phyloP scores from a whole-genome alignment of 768 basidiomycete genomes.

The Calocybe cyanea region DNA sequence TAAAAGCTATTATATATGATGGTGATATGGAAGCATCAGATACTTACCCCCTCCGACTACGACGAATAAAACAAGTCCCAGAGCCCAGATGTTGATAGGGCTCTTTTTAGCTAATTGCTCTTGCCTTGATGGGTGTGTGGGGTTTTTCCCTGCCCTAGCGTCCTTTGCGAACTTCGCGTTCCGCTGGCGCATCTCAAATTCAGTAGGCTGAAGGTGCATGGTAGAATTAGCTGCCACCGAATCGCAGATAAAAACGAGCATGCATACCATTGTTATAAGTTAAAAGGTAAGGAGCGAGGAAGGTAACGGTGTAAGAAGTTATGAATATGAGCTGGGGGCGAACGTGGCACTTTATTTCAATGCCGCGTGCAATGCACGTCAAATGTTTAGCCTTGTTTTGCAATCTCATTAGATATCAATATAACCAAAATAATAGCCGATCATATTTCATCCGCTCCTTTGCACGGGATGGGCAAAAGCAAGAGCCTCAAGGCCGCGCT shows the following conservation, averaged over 20 bases:
- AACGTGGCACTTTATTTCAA: constrained; percentile 17
- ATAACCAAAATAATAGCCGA: background rate
- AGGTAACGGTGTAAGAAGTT: constrained; percentile 11
- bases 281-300: constrained; percentile 13
- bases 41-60: constrained; percentile 74
- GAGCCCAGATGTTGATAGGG: constrained; percentile 71
- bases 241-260: background rate
- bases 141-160: constrained; percentile 72
- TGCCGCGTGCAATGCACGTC: constrained; percentile 4
- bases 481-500: constrained; percentile 69
- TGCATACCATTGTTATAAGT: constrained; percentile 25
- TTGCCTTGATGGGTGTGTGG: constrained; percentile 66
- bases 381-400: background rate
- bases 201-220: constrained; percentile 52
- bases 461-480: constrained; percentile 36
- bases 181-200: constrained; percentile 78
- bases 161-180: constrained; percentile 79
- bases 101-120: constrained; percentile 69
- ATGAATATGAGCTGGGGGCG: constrained; percentile 8
- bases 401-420: background rate
- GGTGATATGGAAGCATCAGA: background rate
- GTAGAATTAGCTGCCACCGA: background rate
- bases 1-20: constrained; percentile 1
- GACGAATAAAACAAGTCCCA: constrained; percentile 73
- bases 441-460: background rate